These are phyloP conservation scores for Eremothecium sinecaudum DNA, from an alignment of 1,139 yeast species.

Conservation along the genomic window DNA sequence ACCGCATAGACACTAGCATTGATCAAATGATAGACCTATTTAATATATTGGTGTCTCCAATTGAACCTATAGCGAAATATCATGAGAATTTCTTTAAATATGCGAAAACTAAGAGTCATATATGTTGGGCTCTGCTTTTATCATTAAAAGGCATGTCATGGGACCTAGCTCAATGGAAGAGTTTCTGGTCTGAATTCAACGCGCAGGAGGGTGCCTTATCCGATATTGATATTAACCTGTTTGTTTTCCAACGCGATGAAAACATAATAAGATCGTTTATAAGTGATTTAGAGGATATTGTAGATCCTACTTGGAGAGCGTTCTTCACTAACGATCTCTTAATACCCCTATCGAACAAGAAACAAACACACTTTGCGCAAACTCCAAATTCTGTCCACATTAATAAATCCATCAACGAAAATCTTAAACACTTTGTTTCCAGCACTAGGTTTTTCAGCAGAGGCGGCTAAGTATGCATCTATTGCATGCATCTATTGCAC, in stretches of 20 bases:
- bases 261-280: slow-evolving; percentile 20
- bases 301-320: slow-evolving; percentile 23
- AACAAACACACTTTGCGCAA: slow-evolving; percentile 9
- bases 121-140: slow-evolving; percentile 27
- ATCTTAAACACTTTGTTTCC: slow-evolving; percentile 18
- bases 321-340: slow-evolving; percentile 21
- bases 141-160: slow-evolving; percentile 26
- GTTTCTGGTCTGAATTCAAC: slow-evolving; percentile 21
- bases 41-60: slow-evolving; percentile 25
- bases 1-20: slow-evolving; percentile 22
- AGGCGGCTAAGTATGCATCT: slow-evolving; percentile 2
- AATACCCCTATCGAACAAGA: slow-evolving; percentile 10
- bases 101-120: slow-evolving; percentile 18
- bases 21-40: slow-evolving; percentile 17
- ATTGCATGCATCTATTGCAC: too few species aligned
- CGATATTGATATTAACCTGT: slow-evolving; percentile 11
- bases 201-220: slow-evolving; percentile 9
- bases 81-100: slow-evolving; percentile 21
- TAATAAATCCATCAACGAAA: slow-evolving; percentile 11
- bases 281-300: slow-evolving; percentile 18
- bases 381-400: slow-evolving; percentile 8
- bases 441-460: slow-evolving; percentile 17
- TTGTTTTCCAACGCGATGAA: slow-evolving; percentile 22
- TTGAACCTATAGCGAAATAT: slow-evolving; percentile 24
- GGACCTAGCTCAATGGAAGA: slow-evolving; percentile 26